phyloP scores from a whole-genome alignment of 495 filamentous ascomycete genomes.

The Viridothelium virens region DNA sequence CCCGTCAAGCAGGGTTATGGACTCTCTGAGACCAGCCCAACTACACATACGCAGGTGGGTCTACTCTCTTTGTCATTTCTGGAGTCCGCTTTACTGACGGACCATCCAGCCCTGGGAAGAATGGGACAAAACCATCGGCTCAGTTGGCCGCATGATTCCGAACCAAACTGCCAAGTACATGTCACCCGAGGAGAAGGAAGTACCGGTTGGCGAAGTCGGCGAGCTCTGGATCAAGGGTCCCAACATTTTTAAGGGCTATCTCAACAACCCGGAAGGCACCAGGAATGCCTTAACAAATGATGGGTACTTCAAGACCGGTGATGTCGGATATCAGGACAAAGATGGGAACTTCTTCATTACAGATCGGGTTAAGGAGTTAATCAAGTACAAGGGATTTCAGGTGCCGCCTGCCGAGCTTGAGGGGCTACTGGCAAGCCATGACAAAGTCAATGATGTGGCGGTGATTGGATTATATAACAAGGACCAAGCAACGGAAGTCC shows the following conservation, averaged over 20 bases:
- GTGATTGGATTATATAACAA: constrained; percentile 37
- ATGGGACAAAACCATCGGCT: constrained; percentile 71
- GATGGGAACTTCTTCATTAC: constrained; percentile 49
- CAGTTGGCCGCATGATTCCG: constrained; percentile 70
- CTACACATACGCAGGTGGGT: constrained; percentile 36
- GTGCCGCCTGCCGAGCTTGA: constrained; percentile 38
- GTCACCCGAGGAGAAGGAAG: constrained; percentile 34
- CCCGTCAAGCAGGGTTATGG: constrained; percentile 47
- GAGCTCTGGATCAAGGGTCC: constrained; percentile 66
- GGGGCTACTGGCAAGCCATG: constrained; percentile 29
- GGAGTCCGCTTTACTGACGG: constrained; percentile 29
- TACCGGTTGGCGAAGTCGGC: constrained; percentile 36
- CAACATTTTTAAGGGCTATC: constrained; percentile 70
- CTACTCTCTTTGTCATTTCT: too few relatives aligned
- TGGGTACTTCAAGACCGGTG: constrained; percentile 80
- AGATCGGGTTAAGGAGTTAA: constrained; percentile 49
- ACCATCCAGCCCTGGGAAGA: constrained; percentile 56
- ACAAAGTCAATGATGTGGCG: constrained; percentile 34
- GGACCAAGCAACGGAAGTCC: constrained; percentile 35
- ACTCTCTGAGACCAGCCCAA: constrained; percentile 54
- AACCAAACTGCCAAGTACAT: constrained; percentile 82
- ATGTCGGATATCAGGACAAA: constrained; percentile 54
- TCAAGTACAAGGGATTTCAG: constrained; percentile 48
- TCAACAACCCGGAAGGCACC: constrained; percentile 60
- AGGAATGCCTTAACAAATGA: constrained; percentile 57